Conservation (phyloP, 176 grass and related monocot species). For the Musa beccarii region DNA sequence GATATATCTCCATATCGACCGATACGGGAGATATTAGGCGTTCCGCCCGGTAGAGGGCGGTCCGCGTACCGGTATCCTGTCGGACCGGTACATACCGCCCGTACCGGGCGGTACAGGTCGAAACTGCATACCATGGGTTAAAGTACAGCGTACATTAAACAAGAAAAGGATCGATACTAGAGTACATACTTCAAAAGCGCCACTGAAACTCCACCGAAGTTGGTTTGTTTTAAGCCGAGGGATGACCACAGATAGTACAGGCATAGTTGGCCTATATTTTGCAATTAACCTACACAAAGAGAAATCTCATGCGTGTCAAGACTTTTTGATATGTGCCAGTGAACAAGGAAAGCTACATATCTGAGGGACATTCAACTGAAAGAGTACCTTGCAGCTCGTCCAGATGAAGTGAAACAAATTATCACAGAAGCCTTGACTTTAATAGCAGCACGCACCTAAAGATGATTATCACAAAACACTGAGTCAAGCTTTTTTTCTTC, state of each 20-base stretch:
- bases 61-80: too few relatives aligned
- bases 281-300: conserved; percentile 60
- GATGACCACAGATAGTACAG: conserved; percentile 95
- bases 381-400: conserved; percentile 85
- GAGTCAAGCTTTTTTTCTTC: too few relatives aligned
- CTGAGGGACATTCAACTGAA: too few relatives aligned
- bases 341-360: neutral
- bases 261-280: conserved; percentile 98
- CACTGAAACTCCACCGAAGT: conserved; percentile 91
- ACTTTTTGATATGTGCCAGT: neutral
- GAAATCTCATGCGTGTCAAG: neutral
- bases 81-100: too few relatives aligned
- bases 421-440: conserved; percentile 98
- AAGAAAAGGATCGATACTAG: neutral
- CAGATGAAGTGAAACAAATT: conserved; percentile 94
- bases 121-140: too few relatives aligned
- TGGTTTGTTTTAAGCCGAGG: conserved; percentile 98
- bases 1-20: too few relatives aligned
- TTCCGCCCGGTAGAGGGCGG: too few relatives aligned
- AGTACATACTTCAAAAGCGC: conserved; percentile 71
- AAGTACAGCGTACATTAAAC: neutral
- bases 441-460: conserved; percentile 92
- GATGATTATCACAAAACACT: neutral
- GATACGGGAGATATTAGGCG: too few relatives aligned
- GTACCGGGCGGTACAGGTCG: too few relatives aligned